Conservation (phyloP, 805 yeast species). For the Lachancea sp. region DNA sequence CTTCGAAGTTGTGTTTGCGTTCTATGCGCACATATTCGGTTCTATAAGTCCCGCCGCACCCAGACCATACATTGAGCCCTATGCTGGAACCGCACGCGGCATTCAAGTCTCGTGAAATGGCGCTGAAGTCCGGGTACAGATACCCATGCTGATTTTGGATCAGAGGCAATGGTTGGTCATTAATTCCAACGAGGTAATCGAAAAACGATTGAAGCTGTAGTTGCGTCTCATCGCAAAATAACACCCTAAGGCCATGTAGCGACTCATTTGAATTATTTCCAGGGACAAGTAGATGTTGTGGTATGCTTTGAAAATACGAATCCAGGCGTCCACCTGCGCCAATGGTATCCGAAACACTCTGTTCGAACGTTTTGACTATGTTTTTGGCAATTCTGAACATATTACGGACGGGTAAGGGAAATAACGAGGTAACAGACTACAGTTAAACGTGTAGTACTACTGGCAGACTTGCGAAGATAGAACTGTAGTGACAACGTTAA, state of each 20-base stretch:
- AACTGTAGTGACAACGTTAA: too few species aligned
- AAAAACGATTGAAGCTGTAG: constrained; percentile 76
- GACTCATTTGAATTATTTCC: constrained; percentile 26
- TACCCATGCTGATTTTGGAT: constrained; percentile 31
- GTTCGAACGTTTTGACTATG: constrained; percentile 50
- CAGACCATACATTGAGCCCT: constrained; percentile 69
- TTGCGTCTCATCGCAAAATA: constrained; percentile 44
- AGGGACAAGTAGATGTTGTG: constrained; percentile 29
- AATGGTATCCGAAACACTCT: constrained; percentile 34
- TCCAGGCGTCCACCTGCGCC: constrained; percentile 32
- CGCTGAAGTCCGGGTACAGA: constrained; percentile 39
- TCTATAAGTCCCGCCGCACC: constrained; percentile 67
- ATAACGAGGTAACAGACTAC: too few species aligned
- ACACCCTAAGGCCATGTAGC: constrained; percentile 51
- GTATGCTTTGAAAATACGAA: constrained; percentile 34
- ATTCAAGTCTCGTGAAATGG: constrained; percentile 27
- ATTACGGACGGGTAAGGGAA: background rate
- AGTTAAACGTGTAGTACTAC: too few species aligned
- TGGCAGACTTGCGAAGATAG: too few species aligned
- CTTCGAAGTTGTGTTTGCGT: constrained; percentile 30
- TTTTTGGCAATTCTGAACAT: constrained; percentile 64
- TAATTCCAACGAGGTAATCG: constrained; percentile 76
- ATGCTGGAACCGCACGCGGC: constrained; percentile 33
- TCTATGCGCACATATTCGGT: constrained; percentile 32
- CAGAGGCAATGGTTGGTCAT: constrained; percentile 55